Evolutionary conservation across 2,329 filamentous ascomycete genomes (phyloP), one percentile per base, ranked within the genome.

Genomic region (Mollisia scopiformis): DNA sequence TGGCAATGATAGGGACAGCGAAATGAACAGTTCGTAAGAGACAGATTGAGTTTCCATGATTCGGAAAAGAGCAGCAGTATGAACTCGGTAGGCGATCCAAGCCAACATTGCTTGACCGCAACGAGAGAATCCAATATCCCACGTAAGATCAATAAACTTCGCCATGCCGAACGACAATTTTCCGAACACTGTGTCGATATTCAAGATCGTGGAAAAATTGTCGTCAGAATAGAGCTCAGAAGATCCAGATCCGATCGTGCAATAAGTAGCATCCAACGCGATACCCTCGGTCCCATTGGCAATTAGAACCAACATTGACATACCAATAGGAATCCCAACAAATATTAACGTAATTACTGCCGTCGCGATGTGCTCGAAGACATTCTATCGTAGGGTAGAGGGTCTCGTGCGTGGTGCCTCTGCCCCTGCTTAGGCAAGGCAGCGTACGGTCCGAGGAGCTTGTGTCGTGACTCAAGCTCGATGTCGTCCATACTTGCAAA

Each of bases 131-230:
- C 30, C 33, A 3, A 62, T 33, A 16, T 62, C 60, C 39, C 49
- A 62, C 7, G 41, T n/a, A 3, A 62, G 16, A 52, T 62, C 60
- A 30, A 55, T 49, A 13, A 62, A 35, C 25, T 62, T 62, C 1
- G 60, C 60, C 16, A n/a, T 10, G 10, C 39, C 27, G 31, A 59
- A 62, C 8, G 59, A 47, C 1, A 59, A 23, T 28, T 21, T 28
- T 6, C 56, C 56, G 28, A 37, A 57, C 5, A 19, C 43, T 2
- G 16, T 21, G 14, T 49, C 21, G 19, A 57, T 39, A n/a, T 57
- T 41, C 6, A 57, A 23, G 10, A 50, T 25, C 4, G 25, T 11
- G n/a, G 43, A 47, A 25, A 28, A 3, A 16, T 16, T 25, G 25
- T 25, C 8, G 23, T 21, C 5, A 13, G 10, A 27, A 10, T 6